A percentile compares a stretch with the other conserved stretches of the same genome.
phyloP scores from a whole-genome alignment of 352 stramenopile species.

The Thalassiosira hispida region DNA sequence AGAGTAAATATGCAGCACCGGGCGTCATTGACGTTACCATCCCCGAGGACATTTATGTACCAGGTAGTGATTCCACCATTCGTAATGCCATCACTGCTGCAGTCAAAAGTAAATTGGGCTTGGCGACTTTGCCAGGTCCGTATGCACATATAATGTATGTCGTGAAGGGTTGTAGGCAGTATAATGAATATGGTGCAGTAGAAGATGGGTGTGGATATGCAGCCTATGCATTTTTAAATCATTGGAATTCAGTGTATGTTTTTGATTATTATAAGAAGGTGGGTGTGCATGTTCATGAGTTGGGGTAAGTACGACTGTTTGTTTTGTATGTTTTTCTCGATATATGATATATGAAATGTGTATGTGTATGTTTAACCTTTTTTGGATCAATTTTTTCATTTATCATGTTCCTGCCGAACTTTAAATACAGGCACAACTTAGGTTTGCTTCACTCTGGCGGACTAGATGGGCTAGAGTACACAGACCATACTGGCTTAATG shows the following conservation, averaged over 20 bases:
- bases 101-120: constrained; percentile 5
- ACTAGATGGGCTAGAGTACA: constrained; percentile 15
- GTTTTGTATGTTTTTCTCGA: neutral
- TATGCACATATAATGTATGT: constrained; percentile 27
- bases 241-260: constrained; percentile 10
- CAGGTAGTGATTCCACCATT: neutral
- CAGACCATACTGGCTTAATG: constrained; percentile 26
- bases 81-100: constrained; percentile 13
- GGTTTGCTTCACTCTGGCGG: constrained; percentile 25
- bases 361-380: too few species aligned
- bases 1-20: neutral
- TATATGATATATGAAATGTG: neutral
- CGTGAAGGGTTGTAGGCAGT: constrained; percentile 10
- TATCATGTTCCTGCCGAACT: too few species aligned
- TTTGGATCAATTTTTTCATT: neutral
- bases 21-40: constrained; percentile 25
- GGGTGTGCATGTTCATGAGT: constrained; percentile 21
- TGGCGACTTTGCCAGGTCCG: constrained; percentile 6
- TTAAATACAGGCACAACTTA: constrained; percentile 22
- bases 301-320: neutral
- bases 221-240: constrained; percentile 32
- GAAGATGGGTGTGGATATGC: constrained; percentile 28
- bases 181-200: too few species aligned
- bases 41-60: constrained; percentile 2
- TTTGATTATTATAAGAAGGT: constrained; percentile 11